Base-by-base conservation (phyloP, 192 early-diverging fungal species). In the Cetraspora pellucida region DNA sequence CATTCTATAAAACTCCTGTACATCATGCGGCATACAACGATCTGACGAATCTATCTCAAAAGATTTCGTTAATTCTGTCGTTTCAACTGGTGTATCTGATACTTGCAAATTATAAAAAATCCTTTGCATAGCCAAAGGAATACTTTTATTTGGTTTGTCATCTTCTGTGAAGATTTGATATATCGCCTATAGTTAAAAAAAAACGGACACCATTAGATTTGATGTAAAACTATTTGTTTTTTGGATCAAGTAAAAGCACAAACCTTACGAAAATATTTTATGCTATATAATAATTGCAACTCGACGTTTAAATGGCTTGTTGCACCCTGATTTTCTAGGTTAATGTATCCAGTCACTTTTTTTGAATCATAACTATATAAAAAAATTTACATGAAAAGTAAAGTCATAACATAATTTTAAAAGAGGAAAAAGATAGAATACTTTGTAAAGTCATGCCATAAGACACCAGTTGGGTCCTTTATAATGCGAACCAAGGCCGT, bases 241-340 rank as follows among this genome's bases (percentile, higher is more conserved):
- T n/a, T n/a, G n/a, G n/a, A n/a, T n/a, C n/a, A n/a, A n/a, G n/a
- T n/a, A n/a, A n/a, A n/a, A n/a, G n/a, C n/a, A 69, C 67, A 10
- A 17, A 63, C 72, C 78, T 92, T 94, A 70, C 97, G 91, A 81
- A 99, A 97, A 78, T 93, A 92, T 79, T 91, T 97, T 13, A 95
- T 97, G 77, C 93, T 97, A 78, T 93, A 98, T 37, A 98, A 85
- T 23, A 94, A 96, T 80, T 99, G 97, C 52, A 99, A 86, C 25
- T 97, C 85, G 64, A 95, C 96, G 86, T 98, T 99, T 95, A 99
- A 96, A 81, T 99, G 98, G 84, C 97, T 96, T 0, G 97, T 99
- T 1, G 96, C 96, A 19, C 96, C 97, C 81, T 98, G 96, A 81
- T 99, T 99, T 75, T 93, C 93, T 70, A 99, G 83, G 1, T 96